phyloP scores from a whole-genome alignment of 352 stramenopile genomes.

The Globisporangium radiosum region DNA sequence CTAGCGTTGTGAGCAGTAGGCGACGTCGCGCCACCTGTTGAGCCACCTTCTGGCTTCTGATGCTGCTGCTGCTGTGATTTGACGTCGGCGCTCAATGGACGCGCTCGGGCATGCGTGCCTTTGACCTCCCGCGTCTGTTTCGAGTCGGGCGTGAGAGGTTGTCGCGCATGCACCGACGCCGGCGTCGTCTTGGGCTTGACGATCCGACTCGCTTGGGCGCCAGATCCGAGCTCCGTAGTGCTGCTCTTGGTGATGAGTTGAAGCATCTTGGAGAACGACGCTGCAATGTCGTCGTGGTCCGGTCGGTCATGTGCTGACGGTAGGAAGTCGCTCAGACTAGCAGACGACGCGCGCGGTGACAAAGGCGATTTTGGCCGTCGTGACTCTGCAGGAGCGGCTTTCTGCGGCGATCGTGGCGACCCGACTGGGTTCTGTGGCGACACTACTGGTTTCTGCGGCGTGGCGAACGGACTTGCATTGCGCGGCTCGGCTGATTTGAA shows the following conservation, averaged over 20 bases:
- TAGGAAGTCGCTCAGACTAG: slow-evolving; percentile 1
- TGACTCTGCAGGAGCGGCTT: background rate
- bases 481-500: background rate
- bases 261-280: slow-evolving; percentile 30
- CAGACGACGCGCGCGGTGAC: background rate
- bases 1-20: background rate
- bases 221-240: background rate
- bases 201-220: background rate
- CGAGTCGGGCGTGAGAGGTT: slow-evolving; percentile 6
- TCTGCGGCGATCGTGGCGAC: slow-evolving; percentile 4
- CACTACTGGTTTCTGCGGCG: background rate
- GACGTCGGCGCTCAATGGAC: slow-evolving; percentile 17
- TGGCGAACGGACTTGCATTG: background rate
- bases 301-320: background rate
- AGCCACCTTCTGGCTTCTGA: background rate
- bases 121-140: background rate
- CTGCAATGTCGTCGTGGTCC: slow-evolving; percentile 14
- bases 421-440: too few relatives aligned
- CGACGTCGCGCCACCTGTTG: background rate
- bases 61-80: slow-evolving; percentile 1
- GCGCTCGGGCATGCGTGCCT: background rate
- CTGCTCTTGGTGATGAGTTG: slow-evolving; percentile 20
- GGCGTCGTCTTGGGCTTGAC: slow-evolving; percentile 1
- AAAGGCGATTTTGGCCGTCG: slow-evolving; percentile 1
- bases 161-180: background rate